Evolutionary conservation across 345 rosid species (phyloP), one percentile per base, ranked within the genome.

Genomic region (Rhodamnia argentea): DNA sequence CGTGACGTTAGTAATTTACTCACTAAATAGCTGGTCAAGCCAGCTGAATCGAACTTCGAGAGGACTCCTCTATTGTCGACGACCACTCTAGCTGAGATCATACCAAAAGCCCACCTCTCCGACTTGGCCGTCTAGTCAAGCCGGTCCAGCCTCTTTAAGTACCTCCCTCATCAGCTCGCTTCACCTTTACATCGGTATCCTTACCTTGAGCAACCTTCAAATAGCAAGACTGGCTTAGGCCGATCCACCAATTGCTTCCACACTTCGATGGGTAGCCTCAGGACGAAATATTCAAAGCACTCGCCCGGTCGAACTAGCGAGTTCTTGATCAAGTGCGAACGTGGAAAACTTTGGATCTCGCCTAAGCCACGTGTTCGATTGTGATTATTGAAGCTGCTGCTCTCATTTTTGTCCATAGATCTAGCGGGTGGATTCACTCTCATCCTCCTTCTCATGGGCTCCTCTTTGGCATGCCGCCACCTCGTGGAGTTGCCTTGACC

Each of bases 391-490:
- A 51, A 51, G 52, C 13, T 94, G 84, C 98, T 2, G 13, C 52
- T 51, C 52, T 51, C 52, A 7, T 51, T 87, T 11, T 96, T 92
- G 22, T 93, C 97, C 32, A 93, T 37, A 98, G 96, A 56, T 96
- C 62, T 42, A 89, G 87, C 32, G 96, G 84, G 13, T 98, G 96
- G 92, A 95, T 95, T 86, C 98, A 92, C 82, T 96, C 98, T 0
- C 91, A 92, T 82, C 51, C 51, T 93, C 92, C 64, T 95, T 95
- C 18, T 97, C 98, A 1, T 95, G 96, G 54, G 91, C 94, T 16
- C 95, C 88, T 88, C 94, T 82, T 18, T 97, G 95, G 85, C 95
- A 98, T 0, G 98, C 98, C 50, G 98, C 95, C 13, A 98, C 10
- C 1, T 9, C 10, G 51, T 10, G 51, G 51, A 47, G 51, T 10